Evolutionary conservation across 2,329 filamentous ascomycete species (phyloP).

Genomic region (Daldinia sp.): DNA sequence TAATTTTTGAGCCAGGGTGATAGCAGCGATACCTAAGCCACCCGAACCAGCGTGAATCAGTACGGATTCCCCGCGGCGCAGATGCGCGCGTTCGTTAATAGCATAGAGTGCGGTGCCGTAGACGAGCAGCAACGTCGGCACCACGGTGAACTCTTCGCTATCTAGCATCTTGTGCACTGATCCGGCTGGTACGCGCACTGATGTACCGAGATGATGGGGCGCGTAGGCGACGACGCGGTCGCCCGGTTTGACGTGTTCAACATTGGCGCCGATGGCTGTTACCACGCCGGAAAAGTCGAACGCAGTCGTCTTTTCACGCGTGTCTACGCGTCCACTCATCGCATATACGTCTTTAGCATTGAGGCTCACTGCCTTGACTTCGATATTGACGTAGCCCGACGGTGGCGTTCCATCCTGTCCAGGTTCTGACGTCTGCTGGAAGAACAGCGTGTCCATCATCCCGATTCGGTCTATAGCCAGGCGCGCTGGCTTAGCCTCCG

Average conservation of each 20-base stretch:
- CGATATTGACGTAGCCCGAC: background rate
- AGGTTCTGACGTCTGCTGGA: background rate
- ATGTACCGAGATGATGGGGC: background rate
- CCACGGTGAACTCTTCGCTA: background rate
- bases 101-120: background rate
- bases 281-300: background rate
- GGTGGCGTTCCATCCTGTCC: background rate
- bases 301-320: background rate
- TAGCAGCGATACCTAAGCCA: background rate
- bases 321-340: background rate
- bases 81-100: background rate
- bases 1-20: background rate
- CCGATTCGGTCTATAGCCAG: background rate
- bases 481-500: background rate
- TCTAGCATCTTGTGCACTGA: background rate
- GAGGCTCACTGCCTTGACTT: background rate
- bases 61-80: background rate
- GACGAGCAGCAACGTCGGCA: background rate
- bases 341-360: background rate
- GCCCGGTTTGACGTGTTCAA: background rate
- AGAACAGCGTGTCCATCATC: background rate
- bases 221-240: background rate
- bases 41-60: background rate
- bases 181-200: background rate
- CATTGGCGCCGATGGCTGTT: background rate